These are phyloP conservation scores for Penicillium alfredii DNA, from an alignment of 495 filamentous ascomycete genomes.

Conservation along the genomic window DNA sequence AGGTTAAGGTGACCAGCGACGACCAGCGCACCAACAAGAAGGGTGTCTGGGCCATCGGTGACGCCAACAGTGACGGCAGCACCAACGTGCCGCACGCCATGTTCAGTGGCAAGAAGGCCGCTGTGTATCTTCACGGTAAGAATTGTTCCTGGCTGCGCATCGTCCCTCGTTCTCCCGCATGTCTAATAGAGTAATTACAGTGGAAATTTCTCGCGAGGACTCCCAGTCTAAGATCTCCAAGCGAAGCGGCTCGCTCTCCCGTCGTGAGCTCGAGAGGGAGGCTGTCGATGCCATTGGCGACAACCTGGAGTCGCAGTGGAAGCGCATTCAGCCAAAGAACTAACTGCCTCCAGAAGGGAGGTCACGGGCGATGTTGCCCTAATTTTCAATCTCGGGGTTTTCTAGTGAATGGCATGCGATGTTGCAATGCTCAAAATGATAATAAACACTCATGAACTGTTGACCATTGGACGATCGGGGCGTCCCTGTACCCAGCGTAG, in stretches of 20 bases:
- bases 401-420: no score
- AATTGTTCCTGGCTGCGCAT: no score
- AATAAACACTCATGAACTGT: no score
- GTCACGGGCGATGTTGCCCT: no score
- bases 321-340: no score
- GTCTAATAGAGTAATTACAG: conserved; percentile 12
- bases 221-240: conserved; percentile 29
- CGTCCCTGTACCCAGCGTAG: no score
- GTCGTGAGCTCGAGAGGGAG: conserved; percentile 26
- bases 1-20: conserved; percentile 38
- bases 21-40: conserved; percentile 42
- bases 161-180: background rate
- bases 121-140: conserved; percentile 51
- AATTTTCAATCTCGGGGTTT: no score
- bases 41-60: conserved; percentile 51
- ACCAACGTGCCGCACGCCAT: conserved; percentile 58
- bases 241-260: conserved; percentile 16
- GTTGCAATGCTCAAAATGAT: no score
- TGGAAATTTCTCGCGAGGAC: conserved; percentile 35
- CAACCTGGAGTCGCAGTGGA: conserved; percentile 24
- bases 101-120: conserved; percentile 51
- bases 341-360: no score
- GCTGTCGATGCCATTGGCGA: conserved; percentile 26
- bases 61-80: conserved; percentile 50
- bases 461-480: no score